Conservation (phyloP, 257 asterid genomes). For the Orobanche coerulescens region DNA sequence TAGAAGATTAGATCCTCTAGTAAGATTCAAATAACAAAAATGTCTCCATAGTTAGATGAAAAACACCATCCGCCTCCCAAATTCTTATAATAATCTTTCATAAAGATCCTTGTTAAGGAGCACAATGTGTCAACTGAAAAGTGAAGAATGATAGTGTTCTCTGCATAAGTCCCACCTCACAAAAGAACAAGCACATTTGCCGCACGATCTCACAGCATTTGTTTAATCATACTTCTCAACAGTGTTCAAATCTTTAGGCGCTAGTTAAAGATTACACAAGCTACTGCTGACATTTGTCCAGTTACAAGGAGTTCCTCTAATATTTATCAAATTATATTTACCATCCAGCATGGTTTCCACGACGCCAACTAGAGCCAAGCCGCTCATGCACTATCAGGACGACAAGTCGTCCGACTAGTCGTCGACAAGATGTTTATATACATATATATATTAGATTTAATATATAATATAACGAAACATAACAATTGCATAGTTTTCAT, state of each 20-base stretch:
- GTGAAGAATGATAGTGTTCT: neutral
- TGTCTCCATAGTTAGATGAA: neutral
- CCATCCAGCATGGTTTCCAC: too few relatives aligned
- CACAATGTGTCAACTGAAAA: neutral
- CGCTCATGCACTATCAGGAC: too few relatives aligned
- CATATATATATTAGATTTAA: too few relatives aligned
- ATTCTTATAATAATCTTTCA: neutral
- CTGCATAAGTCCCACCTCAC: neutral
- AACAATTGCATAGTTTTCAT: too few relatives aligned
- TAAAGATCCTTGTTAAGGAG: too few relatives aligned
- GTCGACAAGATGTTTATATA: too few relatives aligned
- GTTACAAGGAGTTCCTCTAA: neutral
- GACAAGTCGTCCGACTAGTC: too few relatives aligned
- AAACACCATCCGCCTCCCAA: neutral
- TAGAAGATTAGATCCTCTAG: neutral
- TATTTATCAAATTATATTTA: neutral
- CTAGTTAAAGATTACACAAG: neutral
- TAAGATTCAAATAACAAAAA: slow-evolving; percentile 13
- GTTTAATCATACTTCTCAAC: neutral
- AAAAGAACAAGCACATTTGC: neutral
- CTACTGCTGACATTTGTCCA: neutral
- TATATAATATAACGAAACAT: too few relatives aligned
- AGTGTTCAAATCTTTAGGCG: neutral
- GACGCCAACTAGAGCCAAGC: too few relatives aligned
- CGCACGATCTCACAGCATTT: neutral